Evolutionary conservation across 2,329 filamentous ascomycete genomes (phyloP).

Genomic region (Colletotrichum coccodes): DNA sequence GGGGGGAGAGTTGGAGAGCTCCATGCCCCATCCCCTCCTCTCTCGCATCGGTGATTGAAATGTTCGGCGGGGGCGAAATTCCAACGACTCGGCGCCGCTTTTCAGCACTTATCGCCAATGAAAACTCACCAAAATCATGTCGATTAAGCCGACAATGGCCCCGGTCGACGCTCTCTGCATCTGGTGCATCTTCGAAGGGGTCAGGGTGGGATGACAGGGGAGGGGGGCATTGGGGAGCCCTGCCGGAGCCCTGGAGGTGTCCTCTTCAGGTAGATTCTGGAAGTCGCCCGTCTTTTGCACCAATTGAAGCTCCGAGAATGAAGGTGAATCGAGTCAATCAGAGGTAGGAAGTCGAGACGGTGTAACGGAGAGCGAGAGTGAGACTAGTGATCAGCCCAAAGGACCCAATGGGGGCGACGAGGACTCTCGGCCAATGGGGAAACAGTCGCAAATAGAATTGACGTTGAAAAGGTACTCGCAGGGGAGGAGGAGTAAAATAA

Average conservation of each 20-base stretch:
- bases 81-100: slow-evolving; percentile 31
- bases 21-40: neutral
- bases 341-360: neutral
- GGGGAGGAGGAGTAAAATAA: neutral
- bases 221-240: slow-evolving; percentile 1
- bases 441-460: slow-evolving; percentile 9
- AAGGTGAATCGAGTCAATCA: slow-evolving; percentile 23
- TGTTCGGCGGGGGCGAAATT: slow-evolving; percentile 17
- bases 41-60: slow-evolving; percentile 16
- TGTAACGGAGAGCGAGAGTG: neutral
- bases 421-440: neutral
- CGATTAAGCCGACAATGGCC: slow-evolving; percentile 32
- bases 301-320: slow-evolving; percentile 22
- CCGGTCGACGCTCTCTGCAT: slow-evolving; percentile 15
- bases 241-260: slow-evolving; percentile 14
- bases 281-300: slow-evolving; percentile 16
- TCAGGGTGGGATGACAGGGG: slow-evolving; percentile 5
- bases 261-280: slow-evolving; percentile 1
- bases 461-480: neutral
- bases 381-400: neutral
- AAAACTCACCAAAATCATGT: slow-evolving; percentile 37
- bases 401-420: neutral
- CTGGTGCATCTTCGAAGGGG: slow-evolving; percentile 5
- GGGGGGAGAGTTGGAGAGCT: neutral
- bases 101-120: slow-evolving; percentile 47